phyloP scores from a whole-genome alignment of 768 basidiomycete species.

The Lyophyllum atratum region DNA sequence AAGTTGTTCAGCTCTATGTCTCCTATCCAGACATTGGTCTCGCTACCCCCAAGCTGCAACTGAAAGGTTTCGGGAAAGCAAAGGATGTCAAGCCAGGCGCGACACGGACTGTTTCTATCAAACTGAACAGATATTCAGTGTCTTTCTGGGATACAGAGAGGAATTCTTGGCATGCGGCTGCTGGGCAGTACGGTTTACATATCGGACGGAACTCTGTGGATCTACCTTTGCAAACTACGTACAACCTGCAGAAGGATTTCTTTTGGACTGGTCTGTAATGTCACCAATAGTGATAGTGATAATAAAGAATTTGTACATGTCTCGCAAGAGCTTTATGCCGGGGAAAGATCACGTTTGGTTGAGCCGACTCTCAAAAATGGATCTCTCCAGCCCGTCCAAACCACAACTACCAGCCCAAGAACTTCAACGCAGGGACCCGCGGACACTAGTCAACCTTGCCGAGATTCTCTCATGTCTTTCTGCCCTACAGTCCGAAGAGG shows the following conservation, averaged over 20 bases:
- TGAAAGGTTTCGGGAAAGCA: constrained; percentile 69
- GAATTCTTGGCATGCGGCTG: constrained; percentile 49
- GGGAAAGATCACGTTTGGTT: background rate
- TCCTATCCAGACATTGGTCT: constrained; percentile 49
- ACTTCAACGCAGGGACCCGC: constrained; percentile 30
- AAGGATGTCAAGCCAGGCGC: constrained; percentile 49
- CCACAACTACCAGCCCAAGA: background rate
- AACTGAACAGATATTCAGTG: constrained; percentile 68
- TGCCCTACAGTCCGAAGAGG: constrained; percentile 73
- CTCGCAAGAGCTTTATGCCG: background rate
- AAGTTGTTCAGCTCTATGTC: constrained; percentile 70
- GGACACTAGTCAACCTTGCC: constrained; percentile 57
- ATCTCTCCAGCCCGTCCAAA: background rate
- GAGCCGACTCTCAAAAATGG: background rate
- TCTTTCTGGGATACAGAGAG: constrained; percentile 58
- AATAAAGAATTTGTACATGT: background rate
- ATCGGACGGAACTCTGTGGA: constrained; percentile 43
- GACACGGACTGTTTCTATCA: constrained; percentile 38
- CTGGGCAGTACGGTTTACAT: constrained; percentile 51
- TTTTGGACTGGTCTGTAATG: constrained; percentile 33
- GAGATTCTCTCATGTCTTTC: constrained; percentile 79
- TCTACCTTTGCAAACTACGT: constrained; percentile 23
- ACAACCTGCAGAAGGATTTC: constrained; percentile 24
- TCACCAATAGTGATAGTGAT: too few species aligned
- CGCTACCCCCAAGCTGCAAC: constrained; percentile 58